A percentile compares a stretch with the other conserved stretches of the same genome.
phyloP scores from a whole-genome alignment of 2,329 filamentous ascomycete species.

The Cladosporium sp. region DNA sequence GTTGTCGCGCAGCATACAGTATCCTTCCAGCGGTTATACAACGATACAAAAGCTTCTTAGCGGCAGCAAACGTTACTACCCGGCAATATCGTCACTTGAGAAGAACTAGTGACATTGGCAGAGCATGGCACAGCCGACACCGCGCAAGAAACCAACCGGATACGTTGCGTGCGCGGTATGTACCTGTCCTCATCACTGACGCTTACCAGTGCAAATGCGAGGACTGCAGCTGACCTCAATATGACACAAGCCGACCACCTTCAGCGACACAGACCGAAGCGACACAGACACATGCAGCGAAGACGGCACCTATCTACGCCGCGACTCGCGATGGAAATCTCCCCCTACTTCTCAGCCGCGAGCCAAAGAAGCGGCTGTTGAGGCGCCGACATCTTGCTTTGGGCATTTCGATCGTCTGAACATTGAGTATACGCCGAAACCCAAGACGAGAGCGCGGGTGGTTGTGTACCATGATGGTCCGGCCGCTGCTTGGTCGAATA shows the following conservation, averaged over 20 bases:
- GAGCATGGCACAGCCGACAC: not conserved
- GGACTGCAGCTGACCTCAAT: not conserved
- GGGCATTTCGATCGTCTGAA: conserved; percentile 8
- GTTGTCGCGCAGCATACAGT: not conserved
- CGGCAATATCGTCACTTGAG: not conserved
- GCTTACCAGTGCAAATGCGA: not conserved
- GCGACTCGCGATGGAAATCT: conserved; percentile 1
- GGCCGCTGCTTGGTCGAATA: not conserved
- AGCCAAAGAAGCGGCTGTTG: not conserved
- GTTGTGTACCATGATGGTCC: not conserved
- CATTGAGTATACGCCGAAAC: not conserved
- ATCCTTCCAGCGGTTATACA: not conserved
- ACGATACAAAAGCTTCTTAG: not conserved
- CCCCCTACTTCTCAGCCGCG: not conserved
- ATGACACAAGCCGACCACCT: not conserved
- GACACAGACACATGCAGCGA: not conserved
- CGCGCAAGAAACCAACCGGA: not conserved
- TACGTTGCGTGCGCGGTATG: not conserved
- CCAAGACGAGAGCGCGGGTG: not conserved
- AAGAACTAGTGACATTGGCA: not conserved
- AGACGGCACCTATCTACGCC: not conserved
- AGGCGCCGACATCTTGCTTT: not conserved
- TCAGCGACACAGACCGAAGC: not conserved
- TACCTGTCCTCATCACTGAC: not conserved
- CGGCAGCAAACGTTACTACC: not conserved